phyloP scores from a whole-genome alignment of 2,329 filamentous ascomycete species.

The Dissoconium aciculare region DNA sequence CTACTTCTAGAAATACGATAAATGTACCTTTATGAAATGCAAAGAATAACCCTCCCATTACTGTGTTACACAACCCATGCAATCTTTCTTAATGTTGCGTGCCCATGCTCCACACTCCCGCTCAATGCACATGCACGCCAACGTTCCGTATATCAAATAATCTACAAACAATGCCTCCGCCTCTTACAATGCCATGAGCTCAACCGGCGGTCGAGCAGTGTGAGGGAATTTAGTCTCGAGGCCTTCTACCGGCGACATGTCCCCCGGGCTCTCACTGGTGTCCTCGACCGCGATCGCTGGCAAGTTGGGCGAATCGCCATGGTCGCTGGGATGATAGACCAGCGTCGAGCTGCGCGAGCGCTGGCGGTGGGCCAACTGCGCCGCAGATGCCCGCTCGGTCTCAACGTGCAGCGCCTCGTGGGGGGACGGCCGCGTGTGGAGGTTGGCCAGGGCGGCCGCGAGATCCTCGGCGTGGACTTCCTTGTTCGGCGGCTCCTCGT shows the following conservation, averaged over 20 bases:
- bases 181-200: constrained; percentile 35
- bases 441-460: constrained; percentile 38
- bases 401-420: constrained; percentile 18
- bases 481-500: constrained; percentile 51
- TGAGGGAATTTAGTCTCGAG: constrained; percentile 33
- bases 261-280: constrained; percentile 35
- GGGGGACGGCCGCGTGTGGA: constrained; percentile 31
- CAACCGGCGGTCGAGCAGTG: constrained; percentile 41
- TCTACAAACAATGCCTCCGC: no score
- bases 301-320: constrained; percentile 43
- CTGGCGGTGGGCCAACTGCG: constrained; percentile 14
- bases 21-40: no score
- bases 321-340: constrained; percentile 48
- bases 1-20: no score
- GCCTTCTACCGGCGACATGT: constrained; percentile 35
- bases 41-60: no score
- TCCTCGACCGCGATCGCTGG: constrained; percentile 52
- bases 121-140: no score
- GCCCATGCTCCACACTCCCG: no score
- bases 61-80: no score
- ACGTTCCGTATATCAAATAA: no score
- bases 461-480: constrained; percentile 49
- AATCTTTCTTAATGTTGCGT: no score
- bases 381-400: constrained; percentile 6
- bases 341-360: constrained; percentile 43